Base-by-base conservation (phyloP, 1,284 basidiomycete species). In the Paramarasmius palmivorus region DNA sequence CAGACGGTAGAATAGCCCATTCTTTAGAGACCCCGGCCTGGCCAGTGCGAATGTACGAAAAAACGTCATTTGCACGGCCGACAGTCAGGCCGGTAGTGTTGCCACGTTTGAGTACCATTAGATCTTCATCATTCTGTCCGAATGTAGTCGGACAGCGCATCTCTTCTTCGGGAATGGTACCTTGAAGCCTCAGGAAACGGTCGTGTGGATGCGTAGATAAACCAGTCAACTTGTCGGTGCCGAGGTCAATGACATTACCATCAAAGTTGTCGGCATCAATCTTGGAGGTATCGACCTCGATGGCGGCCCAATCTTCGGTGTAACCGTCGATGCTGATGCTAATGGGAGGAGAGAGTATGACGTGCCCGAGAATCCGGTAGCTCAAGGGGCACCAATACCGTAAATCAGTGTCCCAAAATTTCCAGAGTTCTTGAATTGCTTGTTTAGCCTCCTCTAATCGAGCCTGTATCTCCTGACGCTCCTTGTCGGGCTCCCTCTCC, bases 281-380 rank as follows among this genome's bases (percentile, higher is more conserved):
- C 56, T 61, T 70, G 52, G 59, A 36, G 40, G 49, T 7, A 56
- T 66, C 40, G 19, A 72, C 42, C 60, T 70, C 57, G 56, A 73
- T 56, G 8, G 72, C 49, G 1, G 62, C 70, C 53, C 54, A 68
- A 45, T 73, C 68, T 15, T 67, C 59, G 4, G 64, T 66, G 45
- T 50, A 68, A 1, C 57, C 42, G 1, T 65, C 55, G n/a, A 48
- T 19, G 20, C 48, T 40, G 25, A 44, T 48, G 25, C 53, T 50
- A 55, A 72, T 61, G 23, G 68, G 58, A 22, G 68, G 67, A 41
- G 66, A 59, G 48, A 35, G 50, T 52, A 60, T 17, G 59, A 71
- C 55, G 50, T 67, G 60, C 47, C 69, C 68, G 44, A 73, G 40
- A 29, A 69, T 49, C 19, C 68, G 67, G 20, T 61, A 56, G 22